Conservation (phyloP, 2,329 filamentous ascomycete species). For the Aspergillus oerlinghausenensis region DNA sequence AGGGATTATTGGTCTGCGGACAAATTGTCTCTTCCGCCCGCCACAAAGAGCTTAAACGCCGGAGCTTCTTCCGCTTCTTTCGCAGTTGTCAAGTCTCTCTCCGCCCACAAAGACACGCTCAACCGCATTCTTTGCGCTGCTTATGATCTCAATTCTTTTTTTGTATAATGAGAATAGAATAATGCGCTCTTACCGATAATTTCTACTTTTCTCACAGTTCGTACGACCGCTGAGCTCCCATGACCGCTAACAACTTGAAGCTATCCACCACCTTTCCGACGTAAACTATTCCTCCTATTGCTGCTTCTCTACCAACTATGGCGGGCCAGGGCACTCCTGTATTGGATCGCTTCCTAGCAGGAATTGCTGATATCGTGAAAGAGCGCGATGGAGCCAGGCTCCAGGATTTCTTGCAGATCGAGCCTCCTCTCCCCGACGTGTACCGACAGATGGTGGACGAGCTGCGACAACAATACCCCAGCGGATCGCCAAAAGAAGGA, state of each 20-base stretch:
- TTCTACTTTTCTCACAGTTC: not conserved
- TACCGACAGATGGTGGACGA: conserved; percentile 67
- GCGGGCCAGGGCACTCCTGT: conserved; percentile 51
- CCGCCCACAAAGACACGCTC: not conserved
- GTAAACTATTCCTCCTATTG: not conserved
- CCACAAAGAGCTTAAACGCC: not conserved
- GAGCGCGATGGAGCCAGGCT: conserved; percentile 61
- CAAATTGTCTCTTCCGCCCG: no score
- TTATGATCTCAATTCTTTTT: not conserved
- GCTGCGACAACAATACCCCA: conserved; percentile 57
- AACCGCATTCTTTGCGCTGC: not conserved
- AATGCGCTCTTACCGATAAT: not conserved
- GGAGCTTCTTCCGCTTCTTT: not conserved
- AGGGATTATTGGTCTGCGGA: no score
- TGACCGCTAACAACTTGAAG: not conserved
- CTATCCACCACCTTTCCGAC: not conserved
- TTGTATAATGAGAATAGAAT: not conserved
- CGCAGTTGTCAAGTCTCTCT: not conserved
- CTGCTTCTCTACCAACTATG: conserved; percentile 11
- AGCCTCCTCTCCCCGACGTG: conserved; percentile 62
- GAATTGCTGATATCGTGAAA: conserved; percentile 59
- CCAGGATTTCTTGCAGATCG: conserved; percentile 67
- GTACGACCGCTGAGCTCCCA: not conserved
- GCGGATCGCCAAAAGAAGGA: conserved; percentile 47
- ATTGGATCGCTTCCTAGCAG: conserved; percentile 62